Conservation (phyloP, 1,284 basidiomycete genomes). For the Malassezia brasiliensis region DNA sequence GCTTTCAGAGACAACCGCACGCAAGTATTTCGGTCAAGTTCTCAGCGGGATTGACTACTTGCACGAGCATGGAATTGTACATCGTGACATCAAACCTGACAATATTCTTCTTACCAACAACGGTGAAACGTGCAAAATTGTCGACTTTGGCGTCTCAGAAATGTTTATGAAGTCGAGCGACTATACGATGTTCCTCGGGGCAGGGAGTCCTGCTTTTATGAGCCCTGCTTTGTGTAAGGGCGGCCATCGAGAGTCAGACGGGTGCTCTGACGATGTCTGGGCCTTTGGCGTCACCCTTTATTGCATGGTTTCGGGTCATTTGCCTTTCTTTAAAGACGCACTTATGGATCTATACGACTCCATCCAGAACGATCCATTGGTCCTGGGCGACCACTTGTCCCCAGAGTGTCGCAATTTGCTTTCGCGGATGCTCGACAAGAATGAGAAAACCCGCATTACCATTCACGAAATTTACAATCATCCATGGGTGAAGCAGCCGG, state of each 20-base stretch:
- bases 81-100: constrained; percentile 54
- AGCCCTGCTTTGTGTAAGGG: constrained; percentile 51
- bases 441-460: constrained; percentile 32
- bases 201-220: constrained; percentile 56
- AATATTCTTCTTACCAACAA: constrained; percentile 54
- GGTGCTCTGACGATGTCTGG: constrained; percentile 55
- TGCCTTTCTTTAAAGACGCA: constrained; percentile 53
- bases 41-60: constrained; percentile 54
- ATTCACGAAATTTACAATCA: constrained; percentile 29
- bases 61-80: constrained; percentile 54
- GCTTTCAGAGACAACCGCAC: constrained; percentile 44
- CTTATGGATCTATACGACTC: constrained; percentile 53
- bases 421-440: constrained; percentile 32
- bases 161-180: constrained; percentile 52
- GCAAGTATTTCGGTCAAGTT: constrained; percentile 54
- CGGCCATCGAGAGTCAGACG: constrained; percentile 45
- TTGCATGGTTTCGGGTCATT: constrained; percentile 53
- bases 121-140: constrained; percentile 53
- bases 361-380: constrained; percentile 50
- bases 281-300: constrained; percentile 55
- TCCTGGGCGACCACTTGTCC: constrained; percentile 30
- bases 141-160: constrained; percentile 56
- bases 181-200: constrained; percentile 50
- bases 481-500: constrained; percentile 31
- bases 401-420: constrained; percentile 26